These are phyloP conservation scores for Phytophthora rubi DNA, from an alignment of 352 stramenopile genomes.

Conservation along the genomic window DNA sequence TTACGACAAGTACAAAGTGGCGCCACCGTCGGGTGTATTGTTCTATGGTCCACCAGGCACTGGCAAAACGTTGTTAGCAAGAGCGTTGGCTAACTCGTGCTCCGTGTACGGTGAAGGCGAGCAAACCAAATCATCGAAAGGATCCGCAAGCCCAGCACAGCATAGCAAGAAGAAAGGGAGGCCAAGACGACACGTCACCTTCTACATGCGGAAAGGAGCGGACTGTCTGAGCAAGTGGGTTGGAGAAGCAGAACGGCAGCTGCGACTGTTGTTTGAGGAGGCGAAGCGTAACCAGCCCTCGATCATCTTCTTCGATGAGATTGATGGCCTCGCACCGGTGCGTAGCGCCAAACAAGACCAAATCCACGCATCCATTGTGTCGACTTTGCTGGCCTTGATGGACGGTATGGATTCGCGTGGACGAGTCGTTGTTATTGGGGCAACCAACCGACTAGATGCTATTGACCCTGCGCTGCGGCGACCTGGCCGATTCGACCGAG, in stretches of 20 bases:
- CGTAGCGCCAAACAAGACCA: constrained; percentile 94
- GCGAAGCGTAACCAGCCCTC: constrained; percentile 89
- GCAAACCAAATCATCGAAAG: constrained; percentile 6
- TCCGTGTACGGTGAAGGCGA: constrained; percentile 38
- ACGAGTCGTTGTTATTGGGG: constrained; percentile 97
- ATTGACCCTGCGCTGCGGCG: constrained; percentile 96
- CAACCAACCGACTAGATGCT: constrained; percentile 96
- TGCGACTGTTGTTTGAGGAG: constrained; percentile 93
- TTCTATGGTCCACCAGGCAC: constrained; percentile 93
- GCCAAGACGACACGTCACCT: constrained; percentile 79
- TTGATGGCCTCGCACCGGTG: constrained; percentile 92
- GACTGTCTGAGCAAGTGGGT: constrained; percentile 94
- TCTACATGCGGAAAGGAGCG: constrained; percentile 95
- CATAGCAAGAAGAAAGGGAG: constrained; percentile 20
- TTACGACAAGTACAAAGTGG: constrained; percentile 90
- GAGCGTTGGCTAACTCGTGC: constrained; percentile 90
- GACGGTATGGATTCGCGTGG: constrained; percentile 88
- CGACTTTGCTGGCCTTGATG: constrained; percentile 93
- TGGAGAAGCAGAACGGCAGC: constrained; percentile 91
- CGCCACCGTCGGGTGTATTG: constrained; percentile 84
- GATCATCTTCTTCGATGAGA: constrained; percentile 97
- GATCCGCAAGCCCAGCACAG: background rate
- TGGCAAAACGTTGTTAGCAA: constrained; percentile 91
- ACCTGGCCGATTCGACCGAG: constrained; percentile 93
- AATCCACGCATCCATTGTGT: constrained; percentile 94